Evolutionary conservation across 257 asterid genomes (phyloP).

Genomic region (Capsicum pubescens): DNA sequence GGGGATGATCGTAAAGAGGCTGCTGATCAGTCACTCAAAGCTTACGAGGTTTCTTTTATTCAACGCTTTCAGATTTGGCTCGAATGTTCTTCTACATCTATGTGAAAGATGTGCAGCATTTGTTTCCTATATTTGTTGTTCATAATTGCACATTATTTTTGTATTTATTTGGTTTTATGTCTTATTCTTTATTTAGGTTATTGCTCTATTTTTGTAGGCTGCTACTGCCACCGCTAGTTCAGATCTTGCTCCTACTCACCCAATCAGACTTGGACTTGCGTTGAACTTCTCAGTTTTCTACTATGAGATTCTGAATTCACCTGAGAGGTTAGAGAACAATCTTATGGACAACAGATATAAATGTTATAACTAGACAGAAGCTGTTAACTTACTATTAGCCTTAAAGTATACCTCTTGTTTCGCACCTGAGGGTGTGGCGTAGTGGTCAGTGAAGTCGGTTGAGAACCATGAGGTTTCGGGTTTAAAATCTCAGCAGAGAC

Average conservation of each 20-base stretch:
- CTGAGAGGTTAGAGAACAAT: slow-evolving; percentile 60
- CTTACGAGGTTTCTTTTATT: slow-evolving; percentile 55
- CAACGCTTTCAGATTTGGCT: background rate
- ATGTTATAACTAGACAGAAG: background rate
- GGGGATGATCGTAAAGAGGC: slow-evolving; percentile 62
- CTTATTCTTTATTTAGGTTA: background rate
- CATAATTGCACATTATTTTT: slow-evolving; percentile 9
- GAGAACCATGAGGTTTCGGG: too few relatives aligned
- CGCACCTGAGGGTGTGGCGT: too few relatives aligned
- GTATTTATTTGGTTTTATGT: background rate
- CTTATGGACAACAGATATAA: background rate
- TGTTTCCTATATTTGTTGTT: background rate
- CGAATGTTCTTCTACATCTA: background rate
- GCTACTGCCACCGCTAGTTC: slow-evolving; percentile 67
- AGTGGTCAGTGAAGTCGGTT: too few relatives aligned
- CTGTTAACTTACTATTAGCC: background rate
- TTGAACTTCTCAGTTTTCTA: slow-evolving; percentile 76
- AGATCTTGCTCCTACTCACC: slow-evolving; percentile 79
- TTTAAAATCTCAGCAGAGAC: too few relatives aligned
- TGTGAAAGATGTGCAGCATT: background rate
- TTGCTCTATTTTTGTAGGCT: slow-evolving; percentile 55
- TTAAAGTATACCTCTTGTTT: slow-evolving; percentile 5
- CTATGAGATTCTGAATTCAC: slow-evolving; percentile 80
- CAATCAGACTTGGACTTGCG: slow-evolving; percentile 77
- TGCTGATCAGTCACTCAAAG: slow-evolving; percentile 64